phyloP scores from a whole-genome alignment of 441 rosid species.

The Erodium chrysanthum region DNA sequence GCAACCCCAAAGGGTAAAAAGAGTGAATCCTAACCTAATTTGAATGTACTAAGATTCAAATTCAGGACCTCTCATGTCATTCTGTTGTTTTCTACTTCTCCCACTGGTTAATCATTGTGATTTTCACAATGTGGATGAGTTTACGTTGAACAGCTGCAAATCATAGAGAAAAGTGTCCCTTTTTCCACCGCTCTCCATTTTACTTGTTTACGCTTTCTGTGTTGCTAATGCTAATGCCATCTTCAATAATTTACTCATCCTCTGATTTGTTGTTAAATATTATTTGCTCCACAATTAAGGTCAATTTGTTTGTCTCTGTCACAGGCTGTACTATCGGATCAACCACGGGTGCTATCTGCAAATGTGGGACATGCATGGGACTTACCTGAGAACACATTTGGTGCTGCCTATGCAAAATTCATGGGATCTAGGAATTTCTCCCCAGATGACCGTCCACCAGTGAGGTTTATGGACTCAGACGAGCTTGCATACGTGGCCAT shows the following conservation, averaged over 20 bases:
- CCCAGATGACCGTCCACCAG: slow-evolving; percentile 79
- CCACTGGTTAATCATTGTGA: not conserved
- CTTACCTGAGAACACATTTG: slow-evolving; percentile 68
- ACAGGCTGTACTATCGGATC: slow-evolving; percentile 62
- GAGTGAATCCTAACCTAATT: no score
- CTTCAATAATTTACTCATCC: no score
- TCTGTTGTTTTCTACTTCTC: not conserved
- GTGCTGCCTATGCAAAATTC: slow-evolving; percentile 85
- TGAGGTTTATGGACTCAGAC: slow-evolving; percentile 81
- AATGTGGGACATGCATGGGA: slow-evolving; percentile 80
- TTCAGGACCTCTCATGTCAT: not conserved
- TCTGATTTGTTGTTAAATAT: not conserved
- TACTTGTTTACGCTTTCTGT: no score
- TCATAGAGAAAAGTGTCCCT: not conserved
- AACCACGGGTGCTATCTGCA: slow-evolving; percentile 61
- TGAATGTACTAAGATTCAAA: no score
- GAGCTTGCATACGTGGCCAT: slow-evolving; percentile 75
- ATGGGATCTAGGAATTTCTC: slow-evolving; percentile 91
- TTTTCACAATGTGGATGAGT: not conserved
- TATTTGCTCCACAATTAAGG: not conserved
- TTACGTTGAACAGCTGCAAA: not conserved
- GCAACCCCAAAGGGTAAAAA: no score
- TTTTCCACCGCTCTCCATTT: not conserved
- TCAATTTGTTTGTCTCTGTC: not conserved
- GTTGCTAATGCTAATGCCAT: not conserved